A percentile compares a stretch with the other conserved stretches of the same genome.
Evolutionary conservation across 768 basidiomycete species (phyloP).

Genomic region (Tulasnella sp.): DNA sequence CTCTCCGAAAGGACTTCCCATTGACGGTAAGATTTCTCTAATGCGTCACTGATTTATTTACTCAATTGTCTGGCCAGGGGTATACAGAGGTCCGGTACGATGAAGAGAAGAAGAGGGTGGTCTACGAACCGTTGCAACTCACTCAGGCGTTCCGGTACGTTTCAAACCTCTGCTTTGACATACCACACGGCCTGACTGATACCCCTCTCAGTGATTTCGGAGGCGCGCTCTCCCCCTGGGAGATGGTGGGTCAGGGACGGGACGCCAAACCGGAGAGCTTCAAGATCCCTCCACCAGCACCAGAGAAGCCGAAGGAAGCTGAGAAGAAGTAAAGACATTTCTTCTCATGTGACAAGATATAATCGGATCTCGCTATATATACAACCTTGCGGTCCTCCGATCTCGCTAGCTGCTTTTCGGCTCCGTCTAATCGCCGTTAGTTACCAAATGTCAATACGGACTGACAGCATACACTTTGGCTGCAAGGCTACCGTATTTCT

Average conservation of each 20-base stretch:
- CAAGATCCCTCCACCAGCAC: constrained; percentile 67
- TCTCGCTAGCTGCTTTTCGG: no score
- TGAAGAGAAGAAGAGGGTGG: constrained; percentile 93
- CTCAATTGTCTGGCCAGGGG: constrained; percentile 45
- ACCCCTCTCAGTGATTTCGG: constrained; percentile 70
- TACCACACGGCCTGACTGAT: not conserved
- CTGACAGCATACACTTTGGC: not conserved
- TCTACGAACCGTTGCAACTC: constrained; percentile 94
- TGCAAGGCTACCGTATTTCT: not conserved
- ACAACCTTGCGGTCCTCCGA: not conserved
- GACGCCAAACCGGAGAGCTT: constrained; percentile 55
- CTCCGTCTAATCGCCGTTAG: not conserved
- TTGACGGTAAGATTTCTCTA: constrained; percentile 59
- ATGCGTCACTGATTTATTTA: not conserved
- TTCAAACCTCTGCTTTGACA: not conserved
- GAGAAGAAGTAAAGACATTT: constrained; percentile 23
- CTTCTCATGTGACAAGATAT: not conserved
- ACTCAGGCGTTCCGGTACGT: constrained; percentile 93
- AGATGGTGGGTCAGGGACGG: constrained; percentile 70
- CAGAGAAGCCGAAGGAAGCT: constrained; percentile 64
- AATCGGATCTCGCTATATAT: not conserved
- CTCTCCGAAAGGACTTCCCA: constrained; percentile 96
- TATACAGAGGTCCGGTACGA: constrained; percentile 97
- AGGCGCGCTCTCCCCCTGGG: constrained; percentile 78
- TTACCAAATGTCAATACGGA: not conserved